Conservation (phyloP, 371 early-diverging fungal species). For the Nematocida parisii region DNA sequence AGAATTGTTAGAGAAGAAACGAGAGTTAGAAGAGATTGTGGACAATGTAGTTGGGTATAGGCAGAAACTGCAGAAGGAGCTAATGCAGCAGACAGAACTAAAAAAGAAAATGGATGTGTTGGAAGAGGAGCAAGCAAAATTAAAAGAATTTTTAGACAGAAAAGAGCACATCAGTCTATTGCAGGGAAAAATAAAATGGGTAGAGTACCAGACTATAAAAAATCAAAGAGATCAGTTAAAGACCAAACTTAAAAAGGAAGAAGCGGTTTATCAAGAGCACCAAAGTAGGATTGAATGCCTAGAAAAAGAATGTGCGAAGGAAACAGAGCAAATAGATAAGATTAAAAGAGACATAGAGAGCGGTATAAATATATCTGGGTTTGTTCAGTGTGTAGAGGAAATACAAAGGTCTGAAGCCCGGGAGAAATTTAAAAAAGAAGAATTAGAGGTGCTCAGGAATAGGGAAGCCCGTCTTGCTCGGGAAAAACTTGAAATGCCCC, state of each 20-base stretch:
- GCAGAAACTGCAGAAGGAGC: slow-evolving; percentile 34
- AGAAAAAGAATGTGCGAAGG: slow-evolving; percentile 6
- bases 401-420: slow-evolving; percentile 25
- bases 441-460: slow-evolving; percentile 34
- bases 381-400: not conserved
- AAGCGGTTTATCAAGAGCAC: slow-evolving; percentile 49
- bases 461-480: slow-evolving; percentile 17
- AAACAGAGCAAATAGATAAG: not conserved
- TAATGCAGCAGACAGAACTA: slow-evolving; percentile 29
- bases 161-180: slow-evolving; percentile 54
- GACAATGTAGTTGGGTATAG: slow-evolving; percentile 9
- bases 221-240: slow-evolving; percentile 4
- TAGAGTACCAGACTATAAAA: slow-evolving; percentile 59
- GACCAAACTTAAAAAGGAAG: slow-evolving; percentile 8
- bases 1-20: slow-evolving; percentile 48
- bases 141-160: slow-evolving; percentile 48
- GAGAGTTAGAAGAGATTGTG: slow-evolving; percentile 26
- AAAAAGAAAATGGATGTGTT: slow-evolving; percentile 39
- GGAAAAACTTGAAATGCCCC: slow-evolving; percentile 39
- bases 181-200: slow-evolving; percentile 63
- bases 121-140: slow-evolving; percentile 57
- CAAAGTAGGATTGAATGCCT: slow-evolving; percentile 48
- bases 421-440: slow-evolving; percentile 33
- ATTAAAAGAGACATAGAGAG: slow-evolving; percentile 1
- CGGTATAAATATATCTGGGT: not conserved